phyloP scores from a whole-genome alignment of 495 filamentous ascomycete genomes.

The Penicillium coprophilum region DNA sequence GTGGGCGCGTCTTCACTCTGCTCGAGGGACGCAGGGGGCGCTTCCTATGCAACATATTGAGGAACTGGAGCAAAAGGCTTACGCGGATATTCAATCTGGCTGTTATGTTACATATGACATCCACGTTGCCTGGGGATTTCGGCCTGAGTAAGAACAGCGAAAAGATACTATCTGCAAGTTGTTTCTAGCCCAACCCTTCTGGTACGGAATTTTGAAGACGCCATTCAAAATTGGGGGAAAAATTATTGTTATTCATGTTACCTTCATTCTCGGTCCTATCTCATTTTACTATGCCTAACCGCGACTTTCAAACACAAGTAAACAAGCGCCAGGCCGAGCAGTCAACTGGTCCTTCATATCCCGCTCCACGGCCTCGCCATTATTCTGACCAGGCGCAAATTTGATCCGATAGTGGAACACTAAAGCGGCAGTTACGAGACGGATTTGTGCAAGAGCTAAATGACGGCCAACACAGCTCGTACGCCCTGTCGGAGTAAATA shows the following conservation, averaged over 20 bases:
- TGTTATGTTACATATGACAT: slow-evolving; percentile 16
- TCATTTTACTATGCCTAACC: background rate
- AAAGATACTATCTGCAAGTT: background rate
- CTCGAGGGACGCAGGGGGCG: slow-evolving; percentile 11
- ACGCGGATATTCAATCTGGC: slow-evolving; percentile 17
- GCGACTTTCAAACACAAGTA: slow-evolving; percentile 6
- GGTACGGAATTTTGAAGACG: background rate
- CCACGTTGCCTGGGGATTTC: slow-evolving; percentile 9
- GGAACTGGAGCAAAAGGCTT: slow-evolving; percentile 16
- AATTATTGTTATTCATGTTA: background rate
- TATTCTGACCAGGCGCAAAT: slow-evolving; percentile 40
- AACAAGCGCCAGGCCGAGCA: slow-evolving; percentile 24
- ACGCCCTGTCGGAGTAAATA: slow-evolving; percentile 34
- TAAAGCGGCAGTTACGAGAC: slow-evolving; percentile 32
- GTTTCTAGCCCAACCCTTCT: background rate
- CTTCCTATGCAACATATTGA: slow-evolving; percentile 5
- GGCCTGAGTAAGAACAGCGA: background rate
- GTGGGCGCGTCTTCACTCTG: slow-evolving; percentile 10
- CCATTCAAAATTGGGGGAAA: background rate
- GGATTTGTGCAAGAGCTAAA: slow-evolving; percentile 48
- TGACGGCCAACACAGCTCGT: slow-evolving; percentile 52
- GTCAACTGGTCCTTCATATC: slow-evolving; percentile 48
- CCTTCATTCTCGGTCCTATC: background rate
- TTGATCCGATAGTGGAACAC: slow-evolving; percentile 32
- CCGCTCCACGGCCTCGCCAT: slow-evolving; percentile 33